Conservation (phyloP, 2,329 filamentous ascomycete genomes). For the Incumbomyces lentus region DNA sequence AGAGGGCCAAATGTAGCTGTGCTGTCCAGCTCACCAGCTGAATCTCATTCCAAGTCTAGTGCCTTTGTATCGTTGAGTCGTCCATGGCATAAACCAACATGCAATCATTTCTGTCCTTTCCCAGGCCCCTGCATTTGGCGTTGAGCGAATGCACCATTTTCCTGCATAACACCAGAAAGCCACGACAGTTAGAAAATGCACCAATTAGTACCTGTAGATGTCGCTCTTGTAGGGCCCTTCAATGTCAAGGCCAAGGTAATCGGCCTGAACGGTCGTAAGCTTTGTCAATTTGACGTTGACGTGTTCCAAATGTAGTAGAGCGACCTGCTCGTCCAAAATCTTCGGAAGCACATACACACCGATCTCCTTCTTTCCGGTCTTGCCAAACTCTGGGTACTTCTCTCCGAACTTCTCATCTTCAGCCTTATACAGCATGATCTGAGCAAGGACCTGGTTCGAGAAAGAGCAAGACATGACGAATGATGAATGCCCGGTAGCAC, state of each 20-base stretch:
- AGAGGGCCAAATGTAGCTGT: background rate
- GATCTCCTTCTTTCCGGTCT: constrained; percentile 77
- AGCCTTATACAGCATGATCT: constrained; percentile 97
- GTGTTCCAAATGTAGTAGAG: constrained; percentile 82
- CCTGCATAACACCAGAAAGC: constrained; percentile 9
- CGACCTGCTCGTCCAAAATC: constrained; percentile 98
- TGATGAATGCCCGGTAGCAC: constrained; percentile 96
- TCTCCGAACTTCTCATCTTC: constrained; percentile 74
- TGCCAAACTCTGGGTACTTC: constrained; percentile 95
- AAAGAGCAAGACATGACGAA: constrained; percentile 99
- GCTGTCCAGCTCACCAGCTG: constrained; percentile 6
- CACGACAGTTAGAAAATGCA: constrained; percentile 5
- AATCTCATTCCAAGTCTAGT: constrained; percentile 4
- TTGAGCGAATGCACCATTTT: constrained; percentile 16
- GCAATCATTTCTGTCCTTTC: background rate
- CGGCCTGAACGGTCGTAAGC: constrained; percentile 76
- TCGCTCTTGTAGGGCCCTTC: constrained; percentile 96
- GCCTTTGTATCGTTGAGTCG: constrained; percentile 10
- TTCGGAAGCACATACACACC: constrained; percentile 97
- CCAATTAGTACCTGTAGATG: constrained; percentile 49
- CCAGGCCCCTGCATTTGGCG: constrained; percentile 15
- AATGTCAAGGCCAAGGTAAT: constrained; percentile 78
- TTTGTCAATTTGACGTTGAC: constrained; percentile 88
- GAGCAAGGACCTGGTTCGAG: constrained; percentile 99
- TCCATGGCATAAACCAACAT: constrained; percentile 3